A percentile compares a stretch with the other conserved stretches of the same genome.
phyloP scores from a whole-genome alignment of 805 yeast species.

The Lachancea lanzarotensis region DNA sequence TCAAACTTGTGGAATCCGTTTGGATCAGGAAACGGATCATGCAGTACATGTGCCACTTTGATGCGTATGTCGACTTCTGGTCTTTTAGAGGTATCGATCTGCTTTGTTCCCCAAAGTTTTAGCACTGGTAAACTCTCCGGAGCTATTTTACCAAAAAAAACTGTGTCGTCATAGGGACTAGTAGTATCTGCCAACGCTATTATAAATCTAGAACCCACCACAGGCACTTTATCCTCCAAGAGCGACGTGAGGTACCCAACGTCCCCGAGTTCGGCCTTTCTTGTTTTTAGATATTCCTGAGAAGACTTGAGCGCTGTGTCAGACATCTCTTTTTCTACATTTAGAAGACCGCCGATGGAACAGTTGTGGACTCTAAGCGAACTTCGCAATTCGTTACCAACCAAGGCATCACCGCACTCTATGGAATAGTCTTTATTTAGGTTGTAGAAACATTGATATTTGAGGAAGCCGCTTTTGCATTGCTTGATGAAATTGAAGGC shows the following conservation, averaged over 20 bases:
- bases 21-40: constrained; percentile 47
- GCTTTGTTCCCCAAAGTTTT: constrained; percentile 37
- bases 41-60: constrained; percentile 42
- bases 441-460: constrained; percentile 44
- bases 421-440: constrained; percentile 36
- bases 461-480: constrained; percentile 46
- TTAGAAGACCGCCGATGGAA: constrained; percentile 20
- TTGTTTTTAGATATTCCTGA: background rate
- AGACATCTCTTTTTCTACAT: constrained; percentile 30
- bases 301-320: constrained; percentile 21
- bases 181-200: constrained; percentile 11
- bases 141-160: constrained; percentile 43
- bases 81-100: constrained; percentile 35
- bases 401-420: constrained; percentile 40
- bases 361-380: constrained; percentile 14
- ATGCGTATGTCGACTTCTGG: constrained; percentile 48
- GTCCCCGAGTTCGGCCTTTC: constrained; percentile 3
- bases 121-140: constrained; percentile 45
- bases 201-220: constrained; percentile 22
- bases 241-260: constrained; percentile 15
- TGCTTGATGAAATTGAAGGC: constrained; percentile 46
- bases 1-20: constrained; percentile 19
- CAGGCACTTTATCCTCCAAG: constrained; percentile 21
- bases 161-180: constrained; percentile 10
- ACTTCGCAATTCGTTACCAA: constrained; percentile 27